Percentiles rank a stretch among this genome's conserved stretches.
These are phyloP conservation scores for Candida easanensis DNA, from an alignment of 805 yeast genomes.

Conservation along the genomic window DNA sequence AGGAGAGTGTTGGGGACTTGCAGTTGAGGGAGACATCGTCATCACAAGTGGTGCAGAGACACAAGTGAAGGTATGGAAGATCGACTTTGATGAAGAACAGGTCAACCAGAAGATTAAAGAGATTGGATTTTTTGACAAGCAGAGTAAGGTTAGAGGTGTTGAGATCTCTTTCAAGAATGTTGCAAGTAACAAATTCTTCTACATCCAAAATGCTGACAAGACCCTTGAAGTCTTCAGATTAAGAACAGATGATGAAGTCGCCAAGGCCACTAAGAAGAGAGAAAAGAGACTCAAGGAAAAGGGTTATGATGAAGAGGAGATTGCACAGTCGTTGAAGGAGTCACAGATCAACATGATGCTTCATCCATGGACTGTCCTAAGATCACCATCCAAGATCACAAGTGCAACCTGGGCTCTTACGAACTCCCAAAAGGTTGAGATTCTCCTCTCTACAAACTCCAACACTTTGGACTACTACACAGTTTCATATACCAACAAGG, in stretches of 20 bases:
- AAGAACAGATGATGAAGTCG: slow-evolving; percentile 72
- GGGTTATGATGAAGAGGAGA: slow-evolving; percentile 60
- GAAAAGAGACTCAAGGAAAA: slow-evolving; percentile 75
- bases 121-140: slow-evolving; percentile 69
- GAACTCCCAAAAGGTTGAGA: slow-evolving; percentile 47
- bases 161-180: slow-evolving; percentile 49
- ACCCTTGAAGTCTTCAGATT: slow-evolving; percentile 77
- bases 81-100: slow-evolving; percentile 48
- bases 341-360: slow-evolving; percentile 54
- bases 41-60: slow-evolving; percentile 79
- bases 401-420: slow-evolving; percentile 62
- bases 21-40: slow-evolving; percentile 39
- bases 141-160: slow-evolving; percentile 69
- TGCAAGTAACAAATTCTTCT: slow-evolving; percentile 46
- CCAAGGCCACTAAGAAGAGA: slow-evolving; percentile 73
- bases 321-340: slow-evolving; percentile 44
- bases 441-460: slow-evolving; percentile 64
- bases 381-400: slow-evolving; percentile 62
- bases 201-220: slow-evolving; percentile 76
- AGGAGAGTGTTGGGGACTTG: slow-evolving; percentile 91
- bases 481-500: slow-evolving; percentile 57
- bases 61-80: slow-evolving; percentile 78
- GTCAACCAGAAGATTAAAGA: slow-evolving; percentile 50
- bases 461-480: slow-evolving; percentile 73
- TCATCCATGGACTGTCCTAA: slow-evolving; percentile 65